Conservation (phyloP, 2,329 filamentous ascomycete species). For the Aspergillus sp. region DNA sequence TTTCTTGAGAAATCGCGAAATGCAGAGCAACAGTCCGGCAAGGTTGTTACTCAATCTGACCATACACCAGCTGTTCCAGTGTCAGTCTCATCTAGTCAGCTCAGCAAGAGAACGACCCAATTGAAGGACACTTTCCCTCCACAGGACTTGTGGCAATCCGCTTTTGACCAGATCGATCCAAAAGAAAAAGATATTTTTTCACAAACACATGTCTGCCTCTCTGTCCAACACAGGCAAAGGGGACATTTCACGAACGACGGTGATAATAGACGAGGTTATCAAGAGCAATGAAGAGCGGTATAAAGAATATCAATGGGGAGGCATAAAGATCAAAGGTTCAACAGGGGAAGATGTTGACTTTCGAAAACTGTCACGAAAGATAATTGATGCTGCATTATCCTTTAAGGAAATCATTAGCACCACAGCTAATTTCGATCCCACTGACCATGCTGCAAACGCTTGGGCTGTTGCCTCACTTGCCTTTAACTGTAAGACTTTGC, state of each 20-base stretch:
- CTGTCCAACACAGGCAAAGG: neutral
- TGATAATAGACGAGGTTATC: constrained; percentile 6
- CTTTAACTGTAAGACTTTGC: constrained; percentile 9
- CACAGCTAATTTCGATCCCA: constrained; percentile 8
- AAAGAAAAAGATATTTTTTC: constrained; percentile 4
- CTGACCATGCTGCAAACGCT: constrained; percentile 8
- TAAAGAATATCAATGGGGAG: neutral
- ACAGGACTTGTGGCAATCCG: constrained; percentile 11
- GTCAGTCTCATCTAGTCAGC: too few relatives aligned
- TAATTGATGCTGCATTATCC: constrained; percentile 8
- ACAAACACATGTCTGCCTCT: neutral
- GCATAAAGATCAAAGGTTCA: neutral
- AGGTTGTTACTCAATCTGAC: too few relatives aligned
- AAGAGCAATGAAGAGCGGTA: constrained; percentile 7
- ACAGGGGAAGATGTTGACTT: constrained; percentile 4
- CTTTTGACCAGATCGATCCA: constrained; percentile 9
- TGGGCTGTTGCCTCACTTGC: constrained; percentile 14
- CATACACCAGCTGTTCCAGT: too few relatives aligned
- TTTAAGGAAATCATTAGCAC: constrained; percentile 10
- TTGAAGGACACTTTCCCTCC: neutral
- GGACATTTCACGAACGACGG: neutral
- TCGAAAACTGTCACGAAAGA: constrained; percentile 5
- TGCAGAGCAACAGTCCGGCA: too few relatives aligned
- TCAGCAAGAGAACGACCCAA: too few relatives aligned
- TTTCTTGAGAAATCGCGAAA: too few relatives aligned